Conservation (phyloP, 140 eudicot genomes). For the Ambrosia hybrid region DNA sequence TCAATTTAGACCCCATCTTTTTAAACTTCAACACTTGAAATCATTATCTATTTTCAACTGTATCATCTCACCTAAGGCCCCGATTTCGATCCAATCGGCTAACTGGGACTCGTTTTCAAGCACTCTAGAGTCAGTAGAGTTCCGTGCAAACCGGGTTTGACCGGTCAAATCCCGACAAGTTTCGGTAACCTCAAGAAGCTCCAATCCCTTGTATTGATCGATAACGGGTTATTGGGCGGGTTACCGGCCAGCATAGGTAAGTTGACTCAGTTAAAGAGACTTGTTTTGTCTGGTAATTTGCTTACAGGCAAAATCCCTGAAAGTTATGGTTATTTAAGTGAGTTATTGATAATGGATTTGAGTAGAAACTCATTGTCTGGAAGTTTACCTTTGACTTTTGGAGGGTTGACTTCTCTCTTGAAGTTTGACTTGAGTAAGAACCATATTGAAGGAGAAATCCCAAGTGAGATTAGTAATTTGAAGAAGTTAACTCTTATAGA, state of each 20-base stretch:
- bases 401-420: constrained; percentile 63
- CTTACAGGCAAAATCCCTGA: constrained; percentile 60
- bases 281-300: constrained; percentile 63
- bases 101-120: constrained; percentile 57
- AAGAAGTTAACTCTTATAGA: constrained; percentile 72
- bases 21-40: constrained; percentile 62
- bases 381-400: constrained; percentile 53
- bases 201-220: constrained; percentile 64
- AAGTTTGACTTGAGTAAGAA: constrained; percentile 87
- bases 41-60: constrained; percentile 80
- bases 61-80: constrained; percentile 44
- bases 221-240: constrained; percentile 63
- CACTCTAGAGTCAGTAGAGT: constrained; percentile 65
- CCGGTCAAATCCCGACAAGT: constrained; percentile 52
- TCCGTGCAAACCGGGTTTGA: constrained; percentile 68
- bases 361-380: constrained; percentile 80
- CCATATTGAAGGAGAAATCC: constrained; percentile 56
- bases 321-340: constrained; percentile 52
- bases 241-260: constrained; percentile 55
- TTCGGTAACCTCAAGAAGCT: constrained; percentile 72
- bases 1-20: constrained; percentile 62
- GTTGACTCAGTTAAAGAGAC: constrained; percentile 47
- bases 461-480: constrained; percentile 52
- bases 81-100: constrained; percentile 45
- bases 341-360: constrained; percentile 71